Conservation (phyloP, 2,329 filamentous ascomycete species). For the Plenodomus biglobosus region DNA sequence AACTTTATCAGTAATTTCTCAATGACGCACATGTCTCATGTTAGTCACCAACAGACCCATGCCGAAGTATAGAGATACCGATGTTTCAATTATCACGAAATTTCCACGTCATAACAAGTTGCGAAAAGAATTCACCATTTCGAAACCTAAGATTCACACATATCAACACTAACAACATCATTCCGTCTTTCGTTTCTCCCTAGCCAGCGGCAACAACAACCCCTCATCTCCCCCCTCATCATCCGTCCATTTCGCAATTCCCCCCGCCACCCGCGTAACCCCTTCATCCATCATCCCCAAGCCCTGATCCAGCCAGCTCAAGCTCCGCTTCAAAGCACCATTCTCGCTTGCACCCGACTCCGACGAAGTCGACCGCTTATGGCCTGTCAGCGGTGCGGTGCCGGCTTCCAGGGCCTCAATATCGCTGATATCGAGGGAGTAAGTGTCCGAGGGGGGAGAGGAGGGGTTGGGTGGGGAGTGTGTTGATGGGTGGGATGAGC, state of each 20-base stretch:
- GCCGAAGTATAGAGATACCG: no score
- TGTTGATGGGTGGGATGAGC: no score
- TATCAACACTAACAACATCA: background rate
- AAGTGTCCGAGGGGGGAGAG: background rate
- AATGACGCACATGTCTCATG: no score
- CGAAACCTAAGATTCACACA: no score
- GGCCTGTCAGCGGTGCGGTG: slow-evolving; percentile 1
- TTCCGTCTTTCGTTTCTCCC: slow-evolving; percentile 3
- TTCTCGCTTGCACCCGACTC: background rate
- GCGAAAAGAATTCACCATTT: no score
- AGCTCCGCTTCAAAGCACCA: slow-evolving; percentile 1
- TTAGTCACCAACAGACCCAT: no score
- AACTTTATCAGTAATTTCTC: no score
- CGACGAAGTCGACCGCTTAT: background rate
- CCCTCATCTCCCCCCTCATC: slow-evolving; percentile 22
- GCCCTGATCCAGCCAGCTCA: slow-evolving; percentile 21
- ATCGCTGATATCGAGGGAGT: background rate
- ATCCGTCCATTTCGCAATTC: slow-evolving; percentile 27
- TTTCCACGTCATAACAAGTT: no score
- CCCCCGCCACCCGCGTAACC: slow-evolving; percentile 20
- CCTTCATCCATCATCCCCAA: slow-evolving; percentile 24
- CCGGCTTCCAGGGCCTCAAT: slow-evolving; percentile 7
- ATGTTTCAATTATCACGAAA: no score
- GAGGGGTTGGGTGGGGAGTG: background rate
- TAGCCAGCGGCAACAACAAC: slow-evolving; percentile 22